These are phyloP conservation scores for Diplocarpon mali DNA, from an alignment of 2,329 filamentous ascomycete species.

Conservation along the genomic window DNA sequence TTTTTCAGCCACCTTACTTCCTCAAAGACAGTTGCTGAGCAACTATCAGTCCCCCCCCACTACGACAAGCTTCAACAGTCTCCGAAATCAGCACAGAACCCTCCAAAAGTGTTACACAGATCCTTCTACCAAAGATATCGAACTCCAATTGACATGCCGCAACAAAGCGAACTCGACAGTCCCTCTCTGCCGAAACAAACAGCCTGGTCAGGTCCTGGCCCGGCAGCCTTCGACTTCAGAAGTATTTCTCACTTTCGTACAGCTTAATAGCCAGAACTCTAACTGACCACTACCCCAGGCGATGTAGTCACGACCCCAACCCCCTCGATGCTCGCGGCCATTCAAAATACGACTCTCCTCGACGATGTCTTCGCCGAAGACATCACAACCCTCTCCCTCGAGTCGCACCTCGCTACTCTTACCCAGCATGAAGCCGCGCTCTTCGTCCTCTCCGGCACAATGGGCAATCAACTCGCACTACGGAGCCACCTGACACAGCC, in stretches of 20 bases:
- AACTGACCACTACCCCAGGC: conserved; percentile 31
- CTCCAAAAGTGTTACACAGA: not conserved
- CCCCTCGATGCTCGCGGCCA: conserved; percentile 68
- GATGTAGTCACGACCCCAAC: conserved; percentile 70
- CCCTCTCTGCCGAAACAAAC: conserved; percentile 10
- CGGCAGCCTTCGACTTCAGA: conserved; percentile 27
- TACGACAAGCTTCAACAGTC: no score
- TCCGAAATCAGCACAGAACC: not conserved
- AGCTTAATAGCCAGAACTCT: not conserved
- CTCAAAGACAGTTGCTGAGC: no score
- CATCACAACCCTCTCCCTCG: conserved; percentile 63
- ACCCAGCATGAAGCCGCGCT: conserved; percentile 67
- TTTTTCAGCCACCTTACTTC: no score
- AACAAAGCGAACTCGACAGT: not conserved
- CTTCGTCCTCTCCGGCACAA: conserved; percentile 80
- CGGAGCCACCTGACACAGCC: conserved; percentile 68
- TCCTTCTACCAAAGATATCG: not conserved
- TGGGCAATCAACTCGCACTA: conserved; percentile 84
- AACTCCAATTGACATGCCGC: not conserved
- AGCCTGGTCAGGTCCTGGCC: conserved; percentile 25
- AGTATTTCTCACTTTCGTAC: conserved; percentile 14
- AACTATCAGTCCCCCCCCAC: no score
- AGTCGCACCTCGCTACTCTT: conserved; percentile 61
- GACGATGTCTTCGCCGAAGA: conserved; percentile 84
- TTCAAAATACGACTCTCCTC: conserved; percentile 60